Conservation (phyloP, 176 grass and related monocot species). For the Oryza brachyantha region DNA sequence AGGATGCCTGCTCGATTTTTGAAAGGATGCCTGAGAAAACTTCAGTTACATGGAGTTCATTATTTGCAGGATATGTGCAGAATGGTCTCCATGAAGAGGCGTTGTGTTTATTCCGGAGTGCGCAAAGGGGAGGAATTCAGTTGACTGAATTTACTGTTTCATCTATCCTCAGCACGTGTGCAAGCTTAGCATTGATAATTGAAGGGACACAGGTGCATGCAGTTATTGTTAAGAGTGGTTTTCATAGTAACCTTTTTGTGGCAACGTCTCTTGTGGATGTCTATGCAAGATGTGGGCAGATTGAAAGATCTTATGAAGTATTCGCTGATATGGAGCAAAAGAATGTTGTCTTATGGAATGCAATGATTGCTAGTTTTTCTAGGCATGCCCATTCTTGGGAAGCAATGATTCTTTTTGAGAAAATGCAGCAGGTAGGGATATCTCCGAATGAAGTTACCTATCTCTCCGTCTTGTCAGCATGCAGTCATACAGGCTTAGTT, state of each 20-base stretch:
- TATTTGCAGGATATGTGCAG: slow-evolving; percentile 60
- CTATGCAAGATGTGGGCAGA: slow-evolving; percentile 59
- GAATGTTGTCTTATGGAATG: slow-evolving; percentile 65
- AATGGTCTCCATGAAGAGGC: slow-evolving; percentile 62
- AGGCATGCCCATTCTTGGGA: slow-evolving; percentile 53
- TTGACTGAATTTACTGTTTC: slow-evolving; percentile 65
- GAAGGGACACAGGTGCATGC: slow-evolving; percentile 61
- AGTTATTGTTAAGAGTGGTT: slow-evolving; percentile 47
- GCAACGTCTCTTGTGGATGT: slow-evolving; percentile 56
- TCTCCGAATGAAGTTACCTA: slow-evolving; percentile 64
- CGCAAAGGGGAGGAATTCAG: slow-evolving; percentile 40
- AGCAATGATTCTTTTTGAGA: slow-evolving; percentile 78
- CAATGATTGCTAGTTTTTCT: slow-evolving; percentile 59
- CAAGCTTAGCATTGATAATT: slow-evolving; percentile 44
- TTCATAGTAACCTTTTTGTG: slow-evolving; percentile 50
- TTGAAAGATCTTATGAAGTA: slow-evolving; percentile 51
- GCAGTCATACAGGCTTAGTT: slow-evolving; percentile 56
- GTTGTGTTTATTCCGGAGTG: slow-evolving; percentile 34
- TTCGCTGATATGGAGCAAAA: slow-evolving; percentile 45
- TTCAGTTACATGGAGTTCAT: slow-evolving; percentile 64
- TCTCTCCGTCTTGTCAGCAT: slow-evolving; percentile 47
- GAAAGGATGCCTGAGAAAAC: slow-evolving; percentile 62
- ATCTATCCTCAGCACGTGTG: slow-evolving; percentile 53
- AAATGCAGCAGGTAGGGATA: slow-evolving; percentile 52
- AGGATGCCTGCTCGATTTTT: slow-evolving; percentile 49